phyloP scores from a whole-genome alignment of 169 alveolate genomes.

The Eimeria zaria region DNA sequence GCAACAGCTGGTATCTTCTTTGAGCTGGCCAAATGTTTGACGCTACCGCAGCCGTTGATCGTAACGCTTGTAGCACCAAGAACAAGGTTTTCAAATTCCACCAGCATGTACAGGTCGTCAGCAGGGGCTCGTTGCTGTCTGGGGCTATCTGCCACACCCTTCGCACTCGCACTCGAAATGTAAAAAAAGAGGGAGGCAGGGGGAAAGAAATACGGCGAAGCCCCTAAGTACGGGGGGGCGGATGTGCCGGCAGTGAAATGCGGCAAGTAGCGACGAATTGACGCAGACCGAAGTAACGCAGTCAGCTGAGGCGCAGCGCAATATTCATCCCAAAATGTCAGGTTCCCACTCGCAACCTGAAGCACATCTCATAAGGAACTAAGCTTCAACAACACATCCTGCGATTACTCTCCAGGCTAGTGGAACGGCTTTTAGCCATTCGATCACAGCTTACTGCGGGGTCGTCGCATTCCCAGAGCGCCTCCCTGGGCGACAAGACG shows the following conservation, averaged over 20 bases:
- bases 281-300: constrained; percentile 42
- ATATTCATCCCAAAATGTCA: not conserved
- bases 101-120: not conserved
- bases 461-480: constrained; percentile 43
- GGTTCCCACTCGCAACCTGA: not conserved
- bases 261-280: constrained; percentile 30
- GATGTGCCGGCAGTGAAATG: not conserved
- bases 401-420: not conserved
- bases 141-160: not conserved
- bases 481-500: not conserved
- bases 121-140: not conserved
- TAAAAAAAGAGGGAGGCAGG: constrained; percentile 25
- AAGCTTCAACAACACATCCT: not conserved
- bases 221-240: not conserved
- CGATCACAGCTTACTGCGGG: constrained; percentile 30
- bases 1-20: not conserved
- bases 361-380: not conserved
- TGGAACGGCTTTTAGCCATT: not conserved
- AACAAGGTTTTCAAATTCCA: constrained; percentile 16
- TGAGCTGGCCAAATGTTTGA: constrained; percentile 23
- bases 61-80: not conserved
- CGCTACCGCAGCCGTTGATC: constrained; percentile 63
- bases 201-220: constrained; percentile 37
- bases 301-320: constrained; percentile 40
- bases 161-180: not conserved